Evolutionary conservation across 768 basidiomycete genomes (phyloP), one percentile per base, ranked within the genome.

Genomic region (Kwoniella botswanensis): DNA sequence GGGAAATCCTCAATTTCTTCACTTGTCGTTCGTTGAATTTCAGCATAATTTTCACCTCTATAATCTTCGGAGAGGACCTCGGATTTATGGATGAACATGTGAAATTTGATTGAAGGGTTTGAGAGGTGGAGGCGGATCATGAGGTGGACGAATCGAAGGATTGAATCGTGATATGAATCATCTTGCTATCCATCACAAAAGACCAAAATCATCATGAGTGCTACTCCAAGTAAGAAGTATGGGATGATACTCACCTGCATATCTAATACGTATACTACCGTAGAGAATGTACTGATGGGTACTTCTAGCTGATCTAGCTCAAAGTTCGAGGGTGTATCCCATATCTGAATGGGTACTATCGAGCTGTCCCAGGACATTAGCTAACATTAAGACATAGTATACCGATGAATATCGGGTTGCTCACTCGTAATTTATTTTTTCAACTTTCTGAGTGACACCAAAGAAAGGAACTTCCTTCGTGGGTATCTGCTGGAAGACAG

Each of bases 11-110:
- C 82, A 26, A 96, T 87, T 73, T 93, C 90, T 82, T 95, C 93
- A 44, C 88, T 87, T 15, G 95, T 89, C 13, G 93, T 89, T 79
- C 93, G 90, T 72, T 95, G 91, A 71, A 98, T 93, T 79, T 93
- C 92, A 61, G 92, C 88, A 83, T 93, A 94, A 81, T 93, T 93
- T 81, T 97, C 94, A 67, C 91, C 89, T 82, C 93, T 91, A 81
- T 96, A 94, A 72, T 95, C 94, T 74, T 96, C 93, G 9, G 82
- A 82, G 54, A 96, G 85, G 59, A 90, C 92, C 84, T 98, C 96
- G 7, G 93, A 91, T 84, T 98, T 98, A 85, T 98, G 96, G 6
- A 95, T 92, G 76, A 98, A 97, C 42, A 98, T 90, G 80, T 96
- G 93, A 29, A 98, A 87, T 73, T 89, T 88, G 68, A 95, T 88